Percentiles rank a stretch among this genome's conserved stretches.
phyloP scores from a whole-genome alignment of 2,329 filamentous ascomycete genomes.

The Penicillium italicum region DNA sequence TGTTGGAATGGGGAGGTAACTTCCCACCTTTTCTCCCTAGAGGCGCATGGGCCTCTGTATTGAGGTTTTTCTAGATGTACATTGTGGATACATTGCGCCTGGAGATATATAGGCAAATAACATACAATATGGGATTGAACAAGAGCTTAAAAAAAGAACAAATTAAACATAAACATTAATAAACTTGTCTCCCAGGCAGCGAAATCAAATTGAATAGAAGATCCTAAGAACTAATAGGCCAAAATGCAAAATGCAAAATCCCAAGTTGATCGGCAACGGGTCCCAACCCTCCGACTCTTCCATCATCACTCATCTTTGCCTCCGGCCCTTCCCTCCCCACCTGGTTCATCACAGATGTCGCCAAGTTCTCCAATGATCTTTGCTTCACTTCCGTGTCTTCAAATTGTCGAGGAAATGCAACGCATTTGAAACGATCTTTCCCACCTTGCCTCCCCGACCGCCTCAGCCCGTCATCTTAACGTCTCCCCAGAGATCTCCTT shows the following conservation, averaged over 20 bases:
- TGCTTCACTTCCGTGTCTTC: constrained; percentile 11
- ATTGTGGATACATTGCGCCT: too few species aligned
- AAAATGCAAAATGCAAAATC: not conserved
- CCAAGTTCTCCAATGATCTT: constrained; percentile 10
- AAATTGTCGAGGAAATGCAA: constrained; percentile 17
- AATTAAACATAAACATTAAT: too few species aligned
- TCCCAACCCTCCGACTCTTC: constrained; percentile 27
- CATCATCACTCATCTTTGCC: constrained; percentile 11
- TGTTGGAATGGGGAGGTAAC: not conserved
- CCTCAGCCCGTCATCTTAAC: constrained; percentile 25
- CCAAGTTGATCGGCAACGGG: constrained; percentile 13
- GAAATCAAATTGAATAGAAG: not conserved
- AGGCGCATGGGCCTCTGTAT: not conserved
- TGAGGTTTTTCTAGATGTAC: not conserved
- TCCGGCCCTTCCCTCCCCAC: constrained; percentile 2
- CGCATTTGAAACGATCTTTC: constrained; percentile 14
- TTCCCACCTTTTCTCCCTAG: not conserved
- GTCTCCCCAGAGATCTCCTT: constrained; percentile 16
- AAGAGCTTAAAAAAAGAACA: too few species aligned
- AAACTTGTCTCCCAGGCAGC: too few species aligned
- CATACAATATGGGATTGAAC: too few species aligned
- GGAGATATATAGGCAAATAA: not conserved
- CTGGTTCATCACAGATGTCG: constrained; percentile 13
- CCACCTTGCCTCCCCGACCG: constrained; percentile 15
- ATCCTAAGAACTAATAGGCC: not conserved